phyloP scores from a whole-genome alignment of 371 early-diverging fungal genomes.

The Rhizomucor miehei region DNA sequence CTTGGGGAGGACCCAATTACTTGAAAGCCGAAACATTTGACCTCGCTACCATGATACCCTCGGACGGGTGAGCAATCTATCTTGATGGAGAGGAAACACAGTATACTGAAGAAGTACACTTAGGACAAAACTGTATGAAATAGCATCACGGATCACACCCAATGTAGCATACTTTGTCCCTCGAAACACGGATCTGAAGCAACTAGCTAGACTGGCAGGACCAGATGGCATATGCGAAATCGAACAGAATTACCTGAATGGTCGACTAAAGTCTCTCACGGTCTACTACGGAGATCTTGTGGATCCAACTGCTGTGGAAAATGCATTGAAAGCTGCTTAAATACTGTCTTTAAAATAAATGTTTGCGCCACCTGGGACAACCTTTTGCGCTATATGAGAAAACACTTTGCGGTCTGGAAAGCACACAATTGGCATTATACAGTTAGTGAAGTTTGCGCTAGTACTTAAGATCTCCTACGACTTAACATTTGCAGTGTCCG shows the following conservation, averaged over 20 bases:
- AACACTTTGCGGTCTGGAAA: too few relatives aligned
- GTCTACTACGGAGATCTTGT: slow-evolving; percentile 72
- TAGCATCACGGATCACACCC: slow-evolving; percentile 62
- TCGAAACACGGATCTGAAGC: slow-evolving; percentile 68
- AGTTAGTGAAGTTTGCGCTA: too few relatives aligned
- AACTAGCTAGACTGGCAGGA: slow-evolving; percentile 49
- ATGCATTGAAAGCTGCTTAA: too few relatives aligned
- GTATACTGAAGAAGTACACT: too few relatives aligned
- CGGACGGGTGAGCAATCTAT: slow-evolving; percentile 72
- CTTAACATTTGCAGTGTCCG: too few relatives aligned
- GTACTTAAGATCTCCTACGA: too few relatives aligned
- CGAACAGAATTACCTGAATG: slow-evolving; percentile 64
- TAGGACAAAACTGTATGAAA: slow-evolving; percentile 59
- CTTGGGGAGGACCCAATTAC: slow-evolving; percentile 86
- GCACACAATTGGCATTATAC: too few relatives aligned
- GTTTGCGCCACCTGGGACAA: too few relatives aligned
- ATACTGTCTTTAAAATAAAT: too few relatives aligned
- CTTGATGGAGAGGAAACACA: too few relatives aligned
- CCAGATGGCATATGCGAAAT: slow-evolving; percentile 63
- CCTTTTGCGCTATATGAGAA: too few relatives aligned
- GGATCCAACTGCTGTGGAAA: slow-evolving; percentile 1
- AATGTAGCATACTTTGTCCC: slow-evolving; percentile 88
- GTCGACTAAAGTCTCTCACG: slow-evolving; percentile 61
- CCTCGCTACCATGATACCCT: slow-evolving; percentile 69
- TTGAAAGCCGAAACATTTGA: slow-evolving; percentile 49